Conservation (phyloP, 2,329 filamentous ascomycete species). For the Cyclaneusma minus region DNA sequence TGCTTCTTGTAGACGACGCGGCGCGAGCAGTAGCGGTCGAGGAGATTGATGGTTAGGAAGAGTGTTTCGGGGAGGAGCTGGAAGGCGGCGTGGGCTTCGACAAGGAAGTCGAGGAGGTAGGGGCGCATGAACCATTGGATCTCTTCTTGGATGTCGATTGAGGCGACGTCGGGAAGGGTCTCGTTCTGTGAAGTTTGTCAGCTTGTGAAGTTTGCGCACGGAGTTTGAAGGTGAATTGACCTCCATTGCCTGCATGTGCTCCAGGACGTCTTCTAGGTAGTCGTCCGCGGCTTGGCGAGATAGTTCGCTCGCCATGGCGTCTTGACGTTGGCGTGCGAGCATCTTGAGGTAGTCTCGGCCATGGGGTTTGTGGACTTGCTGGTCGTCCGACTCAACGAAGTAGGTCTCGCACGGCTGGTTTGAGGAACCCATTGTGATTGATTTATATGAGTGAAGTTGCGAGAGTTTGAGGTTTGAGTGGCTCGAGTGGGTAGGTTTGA, state of each 20-base stretch:
- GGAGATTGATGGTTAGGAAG: slow-evolving; percentile 88
- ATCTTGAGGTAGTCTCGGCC: slow-evolving; percentile 59
- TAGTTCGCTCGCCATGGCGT: slow-evolving; percentile 77
- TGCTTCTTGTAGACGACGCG: slow-evolving; percentile 98
- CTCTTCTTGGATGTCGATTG: slow-evolving; percentile 97
- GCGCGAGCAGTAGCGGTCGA: slow-evolving; percentile 95
- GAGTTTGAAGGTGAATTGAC: slow-evolving; percentile 18
- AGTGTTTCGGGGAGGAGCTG: slow-evolving; percentile 86
- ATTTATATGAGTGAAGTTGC: background rate
- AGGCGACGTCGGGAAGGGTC: slow-evolving; percentile 88
- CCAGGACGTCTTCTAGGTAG: slow-evolving; percentile 86
- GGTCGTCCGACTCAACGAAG: slow-evolving; percentile 48
- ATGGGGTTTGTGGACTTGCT: too few species aligned
- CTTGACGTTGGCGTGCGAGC: slow-evolving; percentile 68
- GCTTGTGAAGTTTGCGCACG: slow-evolving; percentile 7
- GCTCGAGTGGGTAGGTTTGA: slow-evolving; percentile 3
- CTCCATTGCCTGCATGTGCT: slow-evolving; percentile 95
- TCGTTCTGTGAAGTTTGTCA: slow-evolving; percentile 39
- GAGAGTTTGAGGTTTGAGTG: slow-evolving; percentile 8
- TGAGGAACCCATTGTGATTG: slow-evolving; percentile 13
- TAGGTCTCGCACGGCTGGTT: slow-evolving; percentile 49
- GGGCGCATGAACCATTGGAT: slow-evolving; percentile 99
- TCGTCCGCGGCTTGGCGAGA: slow-evolving; percentile 75
- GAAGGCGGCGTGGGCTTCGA: slow-evolving; percentile 93
- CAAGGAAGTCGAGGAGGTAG: slow-evolving; percentile 93